Percentiles rank a stretch among this genome's conserved stretches.
phyloP scores from a whole-genome alignment of 257 asterid genomes.

The Paraleonurus japonicus region DNA sequence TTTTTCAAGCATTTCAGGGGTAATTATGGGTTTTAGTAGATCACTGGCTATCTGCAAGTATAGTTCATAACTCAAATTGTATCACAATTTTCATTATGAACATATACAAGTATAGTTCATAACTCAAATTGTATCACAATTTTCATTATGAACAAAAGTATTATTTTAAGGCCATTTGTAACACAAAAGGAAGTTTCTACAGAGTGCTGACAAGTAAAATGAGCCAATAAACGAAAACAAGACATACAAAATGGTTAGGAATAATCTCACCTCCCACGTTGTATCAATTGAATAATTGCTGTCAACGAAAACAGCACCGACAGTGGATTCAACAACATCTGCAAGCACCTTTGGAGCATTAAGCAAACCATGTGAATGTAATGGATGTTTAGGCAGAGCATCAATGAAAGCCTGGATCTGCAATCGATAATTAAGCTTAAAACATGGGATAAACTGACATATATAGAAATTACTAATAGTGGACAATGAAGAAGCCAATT shows the following conservation, averaged over 20 bases:
- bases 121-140: background rate
- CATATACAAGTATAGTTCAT: background rate
- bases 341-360: conserved; percentile 84
- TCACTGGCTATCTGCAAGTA: conserved; percentile 57
- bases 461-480: background rate
- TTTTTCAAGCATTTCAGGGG: conserved; percentile 64
- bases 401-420: conserved; percentile 67
- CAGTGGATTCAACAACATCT: conserved; percentile 78
- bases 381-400: conserved; percentile 64
- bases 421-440: conserved; percentile 18
- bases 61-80: background rate
- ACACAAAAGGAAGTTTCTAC: background rate
- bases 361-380: conserved; percentile 77
- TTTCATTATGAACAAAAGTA: background rate
- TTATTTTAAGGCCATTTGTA: background rate
- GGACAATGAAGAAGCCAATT: background rate
- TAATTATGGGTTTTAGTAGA: conserved; percentile 65
- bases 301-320: conserved; percentile 84
- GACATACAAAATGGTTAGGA: background rate
- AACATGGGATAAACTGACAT: background rate
- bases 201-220: background rate
- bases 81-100: background rate
- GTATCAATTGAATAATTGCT: conserved; percentile 60
- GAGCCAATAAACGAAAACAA: background rate
- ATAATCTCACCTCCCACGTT: conserved; percentile 81